These are phyloP conservation scores for Phaeotremella skinneri DNA, from an alignment of 768 basidiomycete species.

Conservation along the genomic window DNA sequence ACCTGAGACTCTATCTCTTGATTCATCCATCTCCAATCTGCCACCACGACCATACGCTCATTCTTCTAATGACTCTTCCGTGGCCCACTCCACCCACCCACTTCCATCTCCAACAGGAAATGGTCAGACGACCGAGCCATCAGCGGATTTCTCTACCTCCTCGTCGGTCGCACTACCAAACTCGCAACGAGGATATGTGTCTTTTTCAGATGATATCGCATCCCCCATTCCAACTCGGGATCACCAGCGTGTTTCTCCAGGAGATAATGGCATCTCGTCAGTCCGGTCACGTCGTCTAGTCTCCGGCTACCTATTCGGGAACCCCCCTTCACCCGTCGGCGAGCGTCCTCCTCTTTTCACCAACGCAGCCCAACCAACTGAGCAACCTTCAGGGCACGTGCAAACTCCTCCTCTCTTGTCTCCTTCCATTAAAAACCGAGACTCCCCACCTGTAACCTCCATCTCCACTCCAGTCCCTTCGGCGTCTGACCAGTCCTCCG, in stretches of 20 bases:
- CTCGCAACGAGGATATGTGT: not conserved
- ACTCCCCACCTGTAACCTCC: not conserved
- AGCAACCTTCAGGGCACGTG: not conserved
- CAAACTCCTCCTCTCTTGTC: not conserved
- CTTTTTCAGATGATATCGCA: not conserved
- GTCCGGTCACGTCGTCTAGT: slow-evolving; percentile 36
- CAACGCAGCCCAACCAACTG: not conserved
- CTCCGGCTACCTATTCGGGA: slow-evolving; percentile 49
- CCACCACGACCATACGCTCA: not conserved
- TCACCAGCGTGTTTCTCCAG: not conserved
- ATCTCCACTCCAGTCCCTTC: not conserved
- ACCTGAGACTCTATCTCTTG: slow-evolving; percentile 33
- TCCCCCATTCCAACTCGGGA: not conserved
- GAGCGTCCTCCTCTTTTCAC: not conserved
- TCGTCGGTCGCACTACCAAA: not conserved
- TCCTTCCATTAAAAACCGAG: not conserved
- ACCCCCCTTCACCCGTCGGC: slow-evolving; percentile 25
- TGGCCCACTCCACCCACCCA: not conserved
- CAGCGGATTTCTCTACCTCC: not conserved
- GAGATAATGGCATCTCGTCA: slow-evolving; percentile 33
- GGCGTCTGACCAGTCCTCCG: not conserved
- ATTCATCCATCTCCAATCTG: slow-evolving; percentile 7
- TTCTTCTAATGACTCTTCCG: slow-evolving; percentile 1
- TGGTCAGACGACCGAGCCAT: not conserved
- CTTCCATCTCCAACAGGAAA: slow-evolving; percentile 1